Percentiles rank a stretch among this genome's conserved stretches.
phyloP scores from a whole-genome alignment of 176 grass and related monocot genomes.

The Sorghum bicolor region DNA sequence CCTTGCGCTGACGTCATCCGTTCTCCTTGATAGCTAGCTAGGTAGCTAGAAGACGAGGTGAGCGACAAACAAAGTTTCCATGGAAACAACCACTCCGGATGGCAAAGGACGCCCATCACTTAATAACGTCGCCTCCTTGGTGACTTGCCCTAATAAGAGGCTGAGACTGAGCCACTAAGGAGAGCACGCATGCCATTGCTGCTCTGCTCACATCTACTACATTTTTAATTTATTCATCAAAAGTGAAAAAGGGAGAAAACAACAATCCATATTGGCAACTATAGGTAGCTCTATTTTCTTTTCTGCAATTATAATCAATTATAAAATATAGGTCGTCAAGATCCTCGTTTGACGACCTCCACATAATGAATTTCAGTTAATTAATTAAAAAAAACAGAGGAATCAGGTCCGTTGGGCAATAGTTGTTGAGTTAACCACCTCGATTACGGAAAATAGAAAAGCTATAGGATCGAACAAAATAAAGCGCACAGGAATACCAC shows the following conservation, averaged over 20 bases:
- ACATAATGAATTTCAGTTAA: background rate
- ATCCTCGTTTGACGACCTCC: background rate
- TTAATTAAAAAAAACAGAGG: background rate
- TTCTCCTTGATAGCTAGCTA: background rate
- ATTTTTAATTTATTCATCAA: background rate
- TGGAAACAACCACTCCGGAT: background rate
- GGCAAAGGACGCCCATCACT: background rate
- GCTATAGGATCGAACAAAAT: background rate
- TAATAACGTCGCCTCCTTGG: too few relatives aligned
- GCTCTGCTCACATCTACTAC: background rate
- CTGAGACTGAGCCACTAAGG: too few relatives aligned
- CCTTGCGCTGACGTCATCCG: slow-evolving; percentile 3
- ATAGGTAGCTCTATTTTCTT: too few relatives aligned
- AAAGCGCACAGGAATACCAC: slow-evolving; percentile 15
- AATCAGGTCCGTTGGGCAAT: background rate
- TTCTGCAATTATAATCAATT: background rate
- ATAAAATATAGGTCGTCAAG: background rate
- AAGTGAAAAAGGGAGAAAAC: background rate
- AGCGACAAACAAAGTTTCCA: background rate
- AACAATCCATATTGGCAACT: too few relatives aligned
- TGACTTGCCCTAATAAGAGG: too few relatives aligned
- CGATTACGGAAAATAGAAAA: background rate
- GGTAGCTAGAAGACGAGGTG: background rate
- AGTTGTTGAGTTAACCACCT: background rate
- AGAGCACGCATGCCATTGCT: background rate